A percentile compares a stretch with the other conserved stretches of the same genome.
phyloP scores from a whole-genome alignment of 176 grass and related monocot genomes.

The Typha latifolia region DNA sequence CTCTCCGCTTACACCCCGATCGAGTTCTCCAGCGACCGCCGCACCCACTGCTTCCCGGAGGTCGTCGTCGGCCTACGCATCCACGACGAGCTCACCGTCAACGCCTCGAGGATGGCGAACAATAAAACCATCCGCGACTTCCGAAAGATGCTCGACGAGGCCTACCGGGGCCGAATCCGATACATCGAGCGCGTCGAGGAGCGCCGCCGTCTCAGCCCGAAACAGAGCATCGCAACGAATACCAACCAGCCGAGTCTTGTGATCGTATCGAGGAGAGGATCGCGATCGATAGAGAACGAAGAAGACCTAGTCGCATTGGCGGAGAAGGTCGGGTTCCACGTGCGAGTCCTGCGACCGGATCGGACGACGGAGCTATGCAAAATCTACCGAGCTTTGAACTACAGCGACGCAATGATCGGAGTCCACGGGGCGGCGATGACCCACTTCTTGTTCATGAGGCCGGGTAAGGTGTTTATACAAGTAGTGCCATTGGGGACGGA shows the following conservation, averaged over 20 bases:
- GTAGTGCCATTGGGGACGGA: conserved; percentile 62
- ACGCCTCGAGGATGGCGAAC: conserved; percentile 26
- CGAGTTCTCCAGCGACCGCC: conserved; percentile 43
- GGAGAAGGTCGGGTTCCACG: conserved; percentile 41
- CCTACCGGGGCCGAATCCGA: conserved; percentile 42
- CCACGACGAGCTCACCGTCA: conserved; percentile 70
- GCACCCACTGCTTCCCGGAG: conserved; percentile 83
- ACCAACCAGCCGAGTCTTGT: conserved; percentile 27
- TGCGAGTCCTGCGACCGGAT: conserved; percentile 45
- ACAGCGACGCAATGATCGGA: conserved; percentile 87
- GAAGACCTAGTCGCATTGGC: conserved; percentile 25
- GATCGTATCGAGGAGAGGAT: conserved; percentile 45
- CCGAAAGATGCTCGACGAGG: conserved; percentile 52
- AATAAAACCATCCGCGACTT: conserved; percentile 55
- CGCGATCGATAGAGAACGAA: conserved; percentile 79
- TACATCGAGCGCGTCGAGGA: conserved; percentile 33
- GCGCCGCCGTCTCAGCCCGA: conserved; percentile 15
- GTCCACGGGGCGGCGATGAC: conserved; percentile 96
- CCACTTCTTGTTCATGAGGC: conserved; percentile 80
- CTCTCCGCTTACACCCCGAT: conserved; percentile 59
- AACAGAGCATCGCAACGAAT: neutral
- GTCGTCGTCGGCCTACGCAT: conserved; percentile 67
- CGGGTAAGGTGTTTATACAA: conserved; percentile 76
- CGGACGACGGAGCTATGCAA: conserved; percentile 53
- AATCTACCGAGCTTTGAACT: conserved; percentile 61